Base-by-base conservation (phyloP, 2,329 filamentous ascomycete species). In the Nigrospora oryzae region DNA sequence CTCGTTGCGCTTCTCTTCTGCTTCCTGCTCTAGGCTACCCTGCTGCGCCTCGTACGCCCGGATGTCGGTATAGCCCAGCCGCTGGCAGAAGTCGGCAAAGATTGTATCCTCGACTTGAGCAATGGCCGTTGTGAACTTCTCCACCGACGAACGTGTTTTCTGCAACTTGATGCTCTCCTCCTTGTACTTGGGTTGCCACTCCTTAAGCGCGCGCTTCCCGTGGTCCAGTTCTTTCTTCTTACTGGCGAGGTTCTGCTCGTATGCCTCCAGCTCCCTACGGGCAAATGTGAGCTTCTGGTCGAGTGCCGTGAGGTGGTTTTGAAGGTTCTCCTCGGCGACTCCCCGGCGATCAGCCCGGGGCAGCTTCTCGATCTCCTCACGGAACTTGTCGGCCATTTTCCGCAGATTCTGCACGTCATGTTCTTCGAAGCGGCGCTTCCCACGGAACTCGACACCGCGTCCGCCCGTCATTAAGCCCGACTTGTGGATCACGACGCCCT, bases 401-500 rank as follows among this genome's bases (percentile, higher is more conserved):
- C 84, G 78, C n/a, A 96, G 72, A 48, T 87, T 87, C 52, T 95
- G 87, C 30, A 96, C 81, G 54, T 96, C 89, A 8, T 85, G 80
- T 55, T 96, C 90, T 56, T 95, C 90, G 66, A 94, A 97, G 43
- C 86, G 79, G 46, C 89, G 84, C 51, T 89, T 86, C 47, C 79
- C 81, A 61, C 86, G 87, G 39, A 82, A 77, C 38, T 85, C 80
- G 1, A 82, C 83, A 30, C 89, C 84, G 49, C 89, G 85, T 53
- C 93, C 93, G 73, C 93, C 93, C 40, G 93, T 97, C 85, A 98
- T 97, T 43, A 94, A 75, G 58, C 93, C 93, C 38, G 87, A 89
- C 62, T 97, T 97, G 69, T 95, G 89, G 51, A 98, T 96, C 49
- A 98, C 85, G 44, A 85, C 91, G n/a, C 93, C 93, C 59, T 97